A percentile compares a stretch with the other conserved stretches of the same genome.
These are phyloP conservation scores for Teunomyces cretensis DNA, from an alignment of 805 yeast species.

Conservation along the genomic window DNA sequence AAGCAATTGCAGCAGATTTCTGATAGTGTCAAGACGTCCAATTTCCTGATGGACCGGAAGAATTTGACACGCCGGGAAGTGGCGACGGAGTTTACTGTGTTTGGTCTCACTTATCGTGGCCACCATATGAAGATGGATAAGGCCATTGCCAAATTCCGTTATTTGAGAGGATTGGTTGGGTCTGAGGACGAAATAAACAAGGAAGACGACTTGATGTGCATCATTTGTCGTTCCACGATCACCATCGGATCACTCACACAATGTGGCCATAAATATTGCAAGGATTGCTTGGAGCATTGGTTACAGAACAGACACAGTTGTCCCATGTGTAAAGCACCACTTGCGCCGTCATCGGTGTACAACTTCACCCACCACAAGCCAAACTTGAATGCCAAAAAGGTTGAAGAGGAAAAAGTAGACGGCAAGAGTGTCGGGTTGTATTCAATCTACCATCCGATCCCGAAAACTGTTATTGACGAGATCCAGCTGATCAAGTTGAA, in stretches of 20 bases:
- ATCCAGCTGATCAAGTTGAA: constrained; percentile 39
- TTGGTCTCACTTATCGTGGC: not conserved
- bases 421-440: constrained; percentile 19
- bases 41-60: constrained; percentile 32
- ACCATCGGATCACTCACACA: constrained; percentile 75
- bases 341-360: constrained; percentile 57
- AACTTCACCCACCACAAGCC: constrained; percentile 63
- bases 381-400: constrained; percentile 48
- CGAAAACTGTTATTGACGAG: constrained; percentile 39
- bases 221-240: constrained; percentile 74
- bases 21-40: constrained; percentile 59
- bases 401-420: constrained; percentile 24
- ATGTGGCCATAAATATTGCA: constrained; percentile 93
- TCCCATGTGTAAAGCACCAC: constrained; percentile 73
- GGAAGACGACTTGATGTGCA: constrained; percentile 55
- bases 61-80: constrained; percentile 19
- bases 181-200: constrained; percentile 10
- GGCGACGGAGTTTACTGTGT: not conserved
- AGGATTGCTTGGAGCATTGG: constrained; percentile 80
- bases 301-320: constrained; percentile 54
- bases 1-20: constrained; percentile 83
- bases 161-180: constrained; percentile 28
- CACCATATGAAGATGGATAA: constrained; percentile 22
- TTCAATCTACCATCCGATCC: constrained; percentile 48
- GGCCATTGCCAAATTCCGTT: constrained; percentile 34